Percentiles rank a stretch among this genome's conserved stretches.
Conservation (phyloP, 345 rosid species). For the Passiflora organensis region DNA sequence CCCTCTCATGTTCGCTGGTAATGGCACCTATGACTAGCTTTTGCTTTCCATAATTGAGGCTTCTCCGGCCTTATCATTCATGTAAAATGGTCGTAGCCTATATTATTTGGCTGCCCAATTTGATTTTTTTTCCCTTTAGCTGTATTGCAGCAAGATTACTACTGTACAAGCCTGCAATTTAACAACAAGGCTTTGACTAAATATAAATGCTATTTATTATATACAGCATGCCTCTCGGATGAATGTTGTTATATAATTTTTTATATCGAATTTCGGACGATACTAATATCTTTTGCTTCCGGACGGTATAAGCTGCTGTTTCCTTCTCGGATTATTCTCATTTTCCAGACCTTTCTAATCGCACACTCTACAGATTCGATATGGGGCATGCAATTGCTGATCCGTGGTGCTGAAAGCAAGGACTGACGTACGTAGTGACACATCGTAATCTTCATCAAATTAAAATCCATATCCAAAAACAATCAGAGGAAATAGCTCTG, state of each 20-base stretch:
- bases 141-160: constrained; percentile 11
- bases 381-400: too few species aligned
- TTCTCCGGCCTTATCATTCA: constrained; percentile 3
- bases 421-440: neutral
- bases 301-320: too few species aligned
- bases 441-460: neutral
- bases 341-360: neutral
- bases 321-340: too few species aligned
- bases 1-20: constrained; percentile 30
- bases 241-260: too few species aligned
- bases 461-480: neutral
- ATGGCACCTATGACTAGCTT: constrained; percentile 7
- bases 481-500: neutral
- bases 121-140: neutral
- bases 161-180: constrained; percentile 15
- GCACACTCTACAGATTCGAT: neutral
- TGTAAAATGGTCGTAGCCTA: constrained; percentile 23
- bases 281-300: too few species aligned
- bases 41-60: constrained; percentile 21
- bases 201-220: constrained; percentile 3
- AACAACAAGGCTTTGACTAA: constrained; percentile 7
- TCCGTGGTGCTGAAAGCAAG: neutral
- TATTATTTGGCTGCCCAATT: constrained; percentile 32
- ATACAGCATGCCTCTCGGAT: neutral
- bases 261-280: neutral